Percentiles rank a stretch among this genome's conserved stretches.
Evolutionary conservation across 78 protist species (phyloP).

Genomic region (Dictyostelium firmibasis): DNA sequence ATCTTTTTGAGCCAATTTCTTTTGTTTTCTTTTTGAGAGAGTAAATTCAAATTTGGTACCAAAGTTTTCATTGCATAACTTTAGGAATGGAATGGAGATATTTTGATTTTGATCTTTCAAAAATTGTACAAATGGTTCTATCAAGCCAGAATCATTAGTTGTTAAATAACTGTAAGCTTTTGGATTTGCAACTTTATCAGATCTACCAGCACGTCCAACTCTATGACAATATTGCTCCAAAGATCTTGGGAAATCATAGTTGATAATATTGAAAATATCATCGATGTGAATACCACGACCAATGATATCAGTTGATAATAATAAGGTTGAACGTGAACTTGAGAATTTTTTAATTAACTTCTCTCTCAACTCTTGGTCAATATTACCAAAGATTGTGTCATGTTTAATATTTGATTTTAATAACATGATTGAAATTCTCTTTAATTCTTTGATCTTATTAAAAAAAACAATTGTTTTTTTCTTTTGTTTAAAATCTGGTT

Average conservation of each 20-base stretch:
- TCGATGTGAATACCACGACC: constrained; percentile 81
- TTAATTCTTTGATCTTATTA: constrained; percentile 30
- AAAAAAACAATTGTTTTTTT: constrained; percentile 37
- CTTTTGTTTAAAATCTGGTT: not conserved
- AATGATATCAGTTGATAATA: constrained; percentile 37
- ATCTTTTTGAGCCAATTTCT: not conserved
- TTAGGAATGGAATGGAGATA: not conserved
- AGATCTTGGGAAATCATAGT: constrained; percentile 35
- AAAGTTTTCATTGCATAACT: constrained; percentile 24
- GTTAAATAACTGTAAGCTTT: not conserved
- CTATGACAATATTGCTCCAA: constrained; percentile 87
- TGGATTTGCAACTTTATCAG: constrained; percentile 61
- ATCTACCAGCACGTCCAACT: constrained; percentile 92
- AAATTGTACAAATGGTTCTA: not conserved
- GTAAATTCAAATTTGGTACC: not conserved
- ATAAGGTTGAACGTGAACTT: not conserved
- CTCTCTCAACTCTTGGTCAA: constrained; percentile 21
- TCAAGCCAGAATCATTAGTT: not conserved
- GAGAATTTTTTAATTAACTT: constrained; percentile 9
- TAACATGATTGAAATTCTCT: not conserved
- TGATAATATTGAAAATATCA: constrained; percentile 1
- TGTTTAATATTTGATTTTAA: constrained; percentile 85
- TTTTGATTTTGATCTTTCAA: constrained; percentile 2
- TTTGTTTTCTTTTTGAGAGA: constrained; percentile 9
- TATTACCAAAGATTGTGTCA: constrained; percentile 19